phyloP scores from a whole-genome alignment of 257 asterid species.

The Solanum chiquidenum region DNA sequence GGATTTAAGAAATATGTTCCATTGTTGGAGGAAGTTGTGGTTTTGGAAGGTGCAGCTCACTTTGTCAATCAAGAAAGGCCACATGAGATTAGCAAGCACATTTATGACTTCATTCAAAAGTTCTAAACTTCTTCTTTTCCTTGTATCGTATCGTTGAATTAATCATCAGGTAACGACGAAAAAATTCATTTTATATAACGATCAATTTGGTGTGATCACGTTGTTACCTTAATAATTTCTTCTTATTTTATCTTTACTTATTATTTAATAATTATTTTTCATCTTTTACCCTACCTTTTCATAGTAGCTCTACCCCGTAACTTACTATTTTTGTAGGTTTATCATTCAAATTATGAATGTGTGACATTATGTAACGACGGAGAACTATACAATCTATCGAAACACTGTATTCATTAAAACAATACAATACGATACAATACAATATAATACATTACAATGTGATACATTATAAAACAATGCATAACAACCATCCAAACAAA shows the following conservation, averaged over 20 bases:
- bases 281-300: too few relatives aligned
- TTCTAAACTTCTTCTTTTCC: neutral
- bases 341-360: neutral
- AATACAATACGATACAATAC: too few relatives aligned
- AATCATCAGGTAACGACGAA: too few relatives aligned
- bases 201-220: neutral
- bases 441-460: too few relatives aligned
- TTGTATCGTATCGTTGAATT: neutral
- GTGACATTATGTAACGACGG: neutral
- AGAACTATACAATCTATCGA: neutral
- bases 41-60: constrained; percentile 9
- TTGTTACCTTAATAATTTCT: neutral
- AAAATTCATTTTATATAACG: too few relatives aligned
- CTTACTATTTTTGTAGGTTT: neutral
- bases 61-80: constrained; percentile 9
- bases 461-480: neutral
- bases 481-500: too few relatives aligned
- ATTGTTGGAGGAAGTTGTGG: constrained; percentile 4
- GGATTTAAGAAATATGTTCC: constrained; percentile 10
- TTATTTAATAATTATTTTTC: too few relatives aligned
- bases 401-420: too few relatives aligned
- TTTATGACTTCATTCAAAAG: constrained; percentile 7
- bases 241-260: too few relatives aligned
- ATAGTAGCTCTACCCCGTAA: too few relatives aligned
- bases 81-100: neutral